Evolutionary conservation across 2,329 filamentous ascomycete genomes (phyloP).

Genomic region (Exophiala dermatitidis): DNA sequence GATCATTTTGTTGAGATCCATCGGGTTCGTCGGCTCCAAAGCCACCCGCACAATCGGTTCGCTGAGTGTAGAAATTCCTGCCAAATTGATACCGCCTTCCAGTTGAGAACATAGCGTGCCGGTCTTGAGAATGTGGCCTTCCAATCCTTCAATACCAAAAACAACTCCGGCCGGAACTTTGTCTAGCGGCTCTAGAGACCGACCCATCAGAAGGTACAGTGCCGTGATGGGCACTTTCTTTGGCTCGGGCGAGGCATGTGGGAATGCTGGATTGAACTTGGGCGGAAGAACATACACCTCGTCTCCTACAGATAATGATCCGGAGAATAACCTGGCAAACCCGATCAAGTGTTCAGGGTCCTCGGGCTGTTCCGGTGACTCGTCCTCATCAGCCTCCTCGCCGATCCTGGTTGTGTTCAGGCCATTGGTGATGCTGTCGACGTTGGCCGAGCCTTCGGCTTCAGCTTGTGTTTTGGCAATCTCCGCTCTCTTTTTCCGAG

Average conservation of each 20-base stretch:
- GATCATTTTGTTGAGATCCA: constrained; percentile 92
- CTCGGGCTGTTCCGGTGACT: constrained; percentile 29
- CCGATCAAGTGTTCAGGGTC: constrained; percentile 87
- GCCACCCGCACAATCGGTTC: constrained; percentile 94
- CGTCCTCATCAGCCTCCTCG: constrained; percentile 46
- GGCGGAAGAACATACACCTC: constrained; percentile 84
- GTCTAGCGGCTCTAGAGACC: constrained; percentile 71
- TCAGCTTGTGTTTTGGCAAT: constrained; percentile 70
- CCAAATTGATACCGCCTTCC: constrained; percentile 81
- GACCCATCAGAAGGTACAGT: constrained; percentile 92
- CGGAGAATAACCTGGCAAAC: constrained; percentile 89
- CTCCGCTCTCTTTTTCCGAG: constrained; percentile 80
- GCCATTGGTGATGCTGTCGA: constrained; percentile 55
- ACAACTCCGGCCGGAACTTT: constrained; percentile 89
- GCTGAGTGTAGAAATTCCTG: constrained; percentile 70
- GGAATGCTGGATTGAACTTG: constrained; percentile 79
- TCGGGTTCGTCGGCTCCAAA: constrained; percentile 84
- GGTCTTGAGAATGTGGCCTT: constrained; percentile 90
- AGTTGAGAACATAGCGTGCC: constrained; percentile 86
- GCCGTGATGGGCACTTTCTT: constrained; percentile 78
- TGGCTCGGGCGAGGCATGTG: constrained; percentile 64
- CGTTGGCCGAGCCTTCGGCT: constrained; percentile 50
- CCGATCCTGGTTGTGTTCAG: constrained; percentile 45
- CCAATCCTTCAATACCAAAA: constrained; percentile 87
- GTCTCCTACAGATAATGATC: constrained; percentile 81